These are phyloP conservation scores for Tricholoma flavovirens DNA, from an alignment of 768 basidiomycete species.

Conservation along the genomic window DNA sequence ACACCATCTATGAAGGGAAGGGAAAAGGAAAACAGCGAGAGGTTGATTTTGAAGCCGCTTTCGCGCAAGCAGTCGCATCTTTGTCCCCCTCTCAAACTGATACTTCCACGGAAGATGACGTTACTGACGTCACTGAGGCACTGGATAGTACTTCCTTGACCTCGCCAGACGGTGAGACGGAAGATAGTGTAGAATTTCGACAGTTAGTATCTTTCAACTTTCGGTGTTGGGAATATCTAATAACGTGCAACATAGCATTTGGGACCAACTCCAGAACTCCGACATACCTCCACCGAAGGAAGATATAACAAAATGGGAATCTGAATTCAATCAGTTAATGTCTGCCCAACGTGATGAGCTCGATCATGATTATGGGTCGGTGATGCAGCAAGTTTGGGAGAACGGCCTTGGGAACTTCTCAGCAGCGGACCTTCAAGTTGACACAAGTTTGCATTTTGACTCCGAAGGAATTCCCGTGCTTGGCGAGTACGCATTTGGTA, in stretches of 20 bases:
- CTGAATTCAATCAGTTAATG: constrained; percentile 79
- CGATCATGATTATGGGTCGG: constrained; percentile 54
- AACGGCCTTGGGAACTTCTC: constrained; percentile 41
- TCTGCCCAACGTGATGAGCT: constrained; percentile 57
- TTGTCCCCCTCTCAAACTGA: constrained; percentile 35
- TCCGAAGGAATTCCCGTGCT: constrained; percentile 74
- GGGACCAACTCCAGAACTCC: constrained; percentile 56
- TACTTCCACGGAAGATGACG: constrained; percentile 49
- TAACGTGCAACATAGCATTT: constrained; percentile 39
- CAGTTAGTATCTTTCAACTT: constrained; percentile 33
- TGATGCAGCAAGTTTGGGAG: constrained; percentile 65
- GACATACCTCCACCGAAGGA: constrained; percentile 51
- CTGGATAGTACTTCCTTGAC: constrained; percentile 37
- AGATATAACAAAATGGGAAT: constrained; percentile 77
- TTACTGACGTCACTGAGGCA: constrained; percentile 35
- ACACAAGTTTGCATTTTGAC: constrained; percentile 46
- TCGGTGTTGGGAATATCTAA: not conserved
- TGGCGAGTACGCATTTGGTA: constrained; percentile 73
- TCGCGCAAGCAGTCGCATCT: constrained; percentile 59
- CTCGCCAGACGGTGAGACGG: constrained; percentile 15
- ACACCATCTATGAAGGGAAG: constrained; percentile 29
- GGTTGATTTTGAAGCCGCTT: constrained; percentile 81
- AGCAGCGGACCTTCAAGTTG: constrained; percentile 25
- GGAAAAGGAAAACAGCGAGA: constrained; percentile 80
- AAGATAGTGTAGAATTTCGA: constrained; percentile 40